Evolutionary conservation across 805 yeast species (phyloP).

Genomic region (Hanseniaspora taiwanica): DNA sequence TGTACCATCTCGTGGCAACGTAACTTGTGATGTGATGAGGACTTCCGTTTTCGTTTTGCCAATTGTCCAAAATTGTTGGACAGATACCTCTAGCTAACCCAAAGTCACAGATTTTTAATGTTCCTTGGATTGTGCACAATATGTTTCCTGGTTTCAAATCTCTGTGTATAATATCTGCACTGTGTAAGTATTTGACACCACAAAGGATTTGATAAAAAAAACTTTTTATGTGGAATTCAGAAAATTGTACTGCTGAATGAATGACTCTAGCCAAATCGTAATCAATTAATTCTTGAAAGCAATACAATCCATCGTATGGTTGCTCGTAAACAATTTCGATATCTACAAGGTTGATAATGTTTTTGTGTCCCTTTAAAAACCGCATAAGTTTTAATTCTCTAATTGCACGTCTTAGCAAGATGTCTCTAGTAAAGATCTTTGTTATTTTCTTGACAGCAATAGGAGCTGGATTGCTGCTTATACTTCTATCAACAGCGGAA

Average conservation of each 20-base stretch:
- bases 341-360: constrained; percentile 63
- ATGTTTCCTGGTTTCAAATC: constrained; percentile 90
- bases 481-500: constrained; percentile 46
- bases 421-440: constrained; percentile 51
- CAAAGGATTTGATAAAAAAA: constrained; percentile 72
- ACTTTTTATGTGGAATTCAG: constrained; percentile 71
- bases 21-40: constrained; percentile 54
- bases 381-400: constrained; percentile 74
- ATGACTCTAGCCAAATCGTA: constrained; percentile 74
- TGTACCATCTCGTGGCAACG: constrained; percentile 91
- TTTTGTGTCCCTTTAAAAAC: constrained; percentile 74
- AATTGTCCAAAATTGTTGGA: constrained; percentile 15
- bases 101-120: constrained; percentile 80
- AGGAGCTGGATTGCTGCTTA: constrained; percentile 20
- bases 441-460: constrained; percentile 77
- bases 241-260: constrained; percentile 58
- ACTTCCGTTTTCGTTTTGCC: constrained; percentile 17
- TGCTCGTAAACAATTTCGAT: constrained; percentile 50
- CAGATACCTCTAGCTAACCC: constrained; percentile 78
- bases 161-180: constrained; percentile 85
- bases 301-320: constrained; percentile 78
- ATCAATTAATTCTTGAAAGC: constrained; percentile 77
- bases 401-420: constrained; percentile 63
- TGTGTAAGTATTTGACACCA: constrained; percentile 79
- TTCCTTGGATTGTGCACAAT: constrained; percentile 60